phyloP scores from a whole-genome alignment of 441 rosid genomes.

The Erodium chrysanthum region DNA sequence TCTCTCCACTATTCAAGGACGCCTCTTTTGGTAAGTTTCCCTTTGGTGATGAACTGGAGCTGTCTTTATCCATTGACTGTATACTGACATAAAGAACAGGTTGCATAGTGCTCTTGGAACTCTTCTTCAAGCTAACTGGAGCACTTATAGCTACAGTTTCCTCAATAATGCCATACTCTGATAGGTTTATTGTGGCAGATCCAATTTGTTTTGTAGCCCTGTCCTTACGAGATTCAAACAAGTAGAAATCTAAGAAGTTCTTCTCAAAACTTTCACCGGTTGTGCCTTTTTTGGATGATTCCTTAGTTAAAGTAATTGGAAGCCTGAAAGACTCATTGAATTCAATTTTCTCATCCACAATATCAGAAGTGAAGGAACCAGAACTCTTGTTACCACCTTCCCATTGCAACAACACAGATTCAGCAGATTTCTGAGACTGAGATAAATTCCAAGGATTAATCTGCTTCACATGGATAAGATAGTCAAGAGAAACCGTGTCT shows the following conservation, averaged over 20 bases:
- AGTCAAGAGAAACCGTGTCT: conserved; percentile 41
- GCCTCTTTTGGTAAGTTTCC: conserved; percentile 32
- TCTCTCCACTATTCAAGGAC: conserved; percentile 40
- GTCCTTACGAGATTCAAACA: conserved; percentile 85
- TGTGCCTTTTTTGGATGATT: conserved; percentile 42
- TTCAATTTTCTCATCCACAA: conserved; percentile 87
- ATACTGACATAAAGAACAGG: conserved; percentile 50
- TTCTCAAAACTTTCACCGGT: conserved; percentile 44
- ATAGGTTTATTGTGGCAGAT: conserved; percentile 60
- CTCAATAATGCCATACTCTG: conserved; percentile 59
- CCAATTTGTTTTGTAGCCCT: conserved; percentile 46
- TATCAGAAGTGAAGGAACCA: conserved; percentile 52
- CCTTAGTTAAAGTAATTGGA: conserved; percentile 58
- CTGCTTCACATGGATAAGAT: conserved; percentile 63
- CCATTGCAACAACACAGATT: conserved; percentile 81
- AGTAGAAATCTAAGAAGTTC: conserved; percentile 60
- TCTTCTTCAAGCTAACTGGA: conserved; percentile 52
- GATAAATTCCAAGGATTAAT: conserved; percentile 97
- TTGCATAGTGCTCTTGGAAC: conserved; percentile 36
- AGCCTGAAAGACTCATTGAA: conserved; percentile 75
- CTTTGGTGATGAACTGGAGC: conserved; percentile 24
- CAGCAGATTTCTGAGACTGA: conserved; percentile 71
- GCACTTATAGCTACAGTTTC: conserved; percentile 33
- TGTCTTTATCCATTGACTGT: conserved; percentile 45
- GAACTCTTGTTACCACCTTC: conserved; percentile 65